phyloP scores from a whole-genome alignment of 345 rosid genomes.

The Euphorbia pulcherrima region DNA sequence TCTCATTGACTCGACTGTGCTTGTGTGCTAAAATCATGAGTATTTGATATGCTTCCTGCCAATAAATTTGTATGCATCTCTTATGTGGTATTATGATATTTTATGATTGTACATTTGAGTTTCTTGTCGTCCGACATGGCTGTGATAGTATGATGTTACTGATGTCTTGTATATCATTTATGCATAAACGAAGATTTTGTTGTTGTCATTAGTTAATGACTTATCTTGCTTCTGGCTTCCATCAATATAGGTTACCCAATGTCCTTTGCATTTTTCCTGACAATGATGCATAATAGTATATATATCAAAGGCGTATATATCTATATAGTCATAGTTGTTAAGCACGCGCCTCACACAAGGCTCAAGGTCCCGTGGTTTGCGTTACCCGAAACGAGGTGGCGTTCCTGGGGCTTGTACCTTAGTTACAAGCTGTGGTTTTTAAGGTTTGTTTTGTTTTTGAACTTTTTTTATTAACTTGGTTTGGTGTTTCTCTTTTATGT shows the following conservation, averaged over 20 bases:
- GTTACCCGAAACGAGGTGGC: too few species aligned
- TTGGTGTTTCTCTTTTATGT: too few species aligned
- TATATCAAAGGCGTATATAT: too few species aligned
- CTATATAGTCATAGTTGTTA: too few species aligned
- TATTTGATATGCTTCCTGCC: background rate
- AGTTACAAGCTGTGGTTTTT: too few species aligned
- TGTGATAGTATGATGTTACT: slow-evolving; percentile 5
- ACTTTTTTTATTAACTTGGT: too few species aligned
- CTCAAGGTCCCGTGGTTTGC: too few species aligned
- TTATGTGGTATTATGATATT: background rate
- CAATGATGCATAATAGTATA: background rate
- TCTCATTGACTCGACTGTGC: background rate
- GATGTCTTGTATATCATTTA: background rate
- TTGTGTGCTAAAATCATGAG: background rate
- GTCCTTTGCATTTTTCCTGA: background rate
- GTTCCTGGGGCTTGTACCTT: too few species aligned
- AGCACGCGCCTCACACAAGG: too few species aligned
- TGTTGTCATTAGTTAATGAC: background rate
- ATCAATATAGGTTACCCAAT: background rate
- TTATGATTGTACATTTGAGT: background rate
- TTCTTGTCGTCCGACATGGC: background rate
- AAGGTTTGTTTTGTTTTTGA: too few species aligned
- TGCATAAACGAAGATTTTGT: background rate
- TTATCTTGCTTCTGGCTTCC: background rate
- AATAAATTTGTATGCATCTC: background rate